Evolutionary conservation across 1,139 yeast genomes (phyloP).

Genomic region (Debaryomycetaceae sp.): DNA sequence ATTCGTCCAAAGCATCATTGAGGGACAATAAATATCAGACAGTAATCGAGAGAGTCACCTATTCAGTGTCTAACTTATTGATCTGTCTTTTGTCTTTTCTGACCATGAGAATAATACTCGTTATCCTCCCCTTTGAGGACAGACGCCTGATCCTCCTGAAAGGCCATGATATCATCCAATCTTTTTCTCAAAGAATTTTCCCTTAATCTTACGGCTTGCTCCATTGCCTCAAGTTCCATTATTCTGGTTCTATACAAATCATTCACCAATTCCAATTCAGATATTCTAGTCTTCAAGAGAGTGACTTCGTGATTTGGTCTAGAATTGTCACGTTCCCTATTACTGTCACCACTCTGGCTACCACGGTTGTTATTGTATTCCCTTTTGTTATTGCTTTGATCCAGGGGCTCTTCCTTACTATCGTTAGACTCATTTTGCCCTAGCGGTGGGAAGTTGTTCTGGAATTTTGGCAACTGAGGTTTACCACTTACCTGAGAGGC

Average conservation of each 20-base stretch:
- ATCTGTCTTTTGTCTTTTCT: conserved; percentile 11
- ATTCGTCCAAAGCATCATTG: neutral
- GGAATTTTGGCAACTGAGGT: conserved; percentile 26
- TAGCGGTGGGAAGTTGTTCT: conserved; percentile 4
- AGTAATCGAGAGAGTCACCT: neutral
- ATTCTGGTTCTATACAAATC: conserved; percentile 82
- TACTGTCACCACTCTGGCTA: conserved; percentile 5
- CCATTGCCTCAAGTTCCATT: conserved; percentile 73
- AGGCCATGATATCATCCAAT: conserved; percentile 41
- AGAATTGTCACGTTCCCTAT: conserved; percentile 10
- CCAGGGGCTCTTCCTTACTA: conserved; percentile 5
- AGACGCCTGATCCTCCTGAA: conserved; percentile 18
- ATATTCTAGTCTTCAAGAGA: conserved; percentile 66
- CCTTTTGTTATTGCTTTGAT: conserved; percentile 12
- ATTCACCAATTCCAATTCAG: conserved; percentile 87
- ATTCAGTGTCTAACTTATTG: neutral
- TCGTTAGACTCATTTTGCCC: neutral
- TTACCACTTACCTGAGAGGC: conserved; percentile 12
- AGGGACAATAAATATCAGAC: conserved; percentile 1
- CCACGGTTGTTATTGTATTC: conserved; percentile 7
- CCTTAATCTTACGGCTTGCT: conserved; percentile 53
- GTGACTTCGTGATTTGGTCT: conserved; percentile 42
- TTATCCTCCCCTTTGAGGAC: conserved; percentile 25
- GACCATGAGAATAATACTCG: conserved; percentile 8
- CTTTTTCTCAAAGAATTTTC: conserved; percentile 48